A percentile compares a stretch with the other conserved stretches of the same genome.
Conservation (phyloP, 2,329 filamentous ascomycete genomes). For the Aspergillus sp. region DNA sequence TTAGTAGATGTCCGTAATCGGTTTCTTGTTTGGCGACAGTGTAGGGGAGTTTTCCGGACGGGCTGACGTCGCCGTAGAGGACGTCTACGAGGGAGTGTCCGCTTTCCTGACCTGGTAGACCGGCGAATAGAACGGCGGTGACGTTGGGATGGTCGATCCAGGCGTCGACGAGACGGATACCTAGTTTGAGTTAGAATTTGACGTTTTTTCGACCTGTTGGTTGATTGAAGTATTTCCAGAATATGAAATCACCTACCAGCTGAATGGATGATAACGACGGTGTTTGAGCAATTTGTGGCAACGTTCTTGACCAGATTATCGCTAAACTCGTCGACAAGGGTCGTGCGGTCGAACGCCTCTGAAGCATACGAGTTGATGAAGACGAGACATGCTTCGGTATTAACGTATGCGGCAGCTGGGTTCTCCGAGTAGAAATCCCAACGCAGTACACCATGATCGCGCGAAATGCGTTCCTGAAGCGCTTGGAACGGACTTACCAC, state of each 20-base stretch:
- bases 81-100: slow-evolving; percentile 76
- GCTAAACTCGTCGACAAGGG: slow-evolving; percentile 62
- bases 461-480: background rate
- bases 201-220: too few relatives aligned
- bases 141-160: slow-evolving; percentile 62
- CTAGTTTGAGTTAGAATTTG: background rate
- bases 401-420: background rate
- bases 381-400: slow-evolving; percentile 49
- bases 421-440: background rate
- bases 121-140: slow-evolving; percentile 79
- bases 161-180: background rate
- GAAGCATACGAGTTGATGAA: slow-evolving; percentile 79
- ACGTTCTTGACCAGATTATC: slow-evolving; percentile 79
- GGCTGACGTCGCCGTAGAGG: slow-evolving; percentile 75
- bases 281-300: slow-evolving; percentile 69
- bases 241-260: slow-evolving; percentile 59
- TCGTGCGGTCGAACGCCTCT: slow-evolving; percentile 65
- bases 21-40: slow-evolving; percentile 68
- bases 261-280: slow-evolving; percentile 80
- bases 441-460: background rate
- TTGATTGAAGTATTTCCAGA: too few relatives aligned
- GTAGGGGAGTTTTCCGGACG: slow-evolving; percentile 72
- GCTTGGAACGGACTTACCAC: slow-evolving; percentile 20
- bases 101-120: slow-evolving; percentile 76
- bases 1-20: slow-evolving; percentile 48